phyloP scores from a whole-genome alignment of 139 green algal genomes.

The Chlamydomonas urium region DNA sequence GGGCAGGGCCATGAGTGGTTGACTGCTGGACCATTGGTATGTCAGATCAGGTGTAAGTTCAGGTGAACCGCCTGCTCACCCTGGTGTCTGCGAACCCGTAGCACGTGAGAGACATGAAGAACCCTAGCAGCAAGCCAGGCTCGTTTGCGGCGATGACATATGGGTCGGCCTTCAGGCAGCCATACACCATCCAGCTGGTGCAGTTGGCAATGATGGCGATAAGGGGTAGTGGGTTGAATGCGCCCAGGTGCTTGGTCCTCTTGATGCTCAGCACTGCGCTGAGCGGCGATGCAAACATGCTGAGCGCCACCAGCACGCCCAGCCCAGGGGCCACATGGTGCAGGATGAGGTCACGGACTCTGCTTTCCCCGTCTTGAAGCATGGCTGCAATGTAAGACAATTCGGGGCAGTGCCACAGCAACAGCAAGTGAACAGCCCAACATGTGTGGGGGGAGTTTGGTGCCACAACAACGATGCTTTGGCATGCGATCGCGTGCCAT shows the following conservation, averaged over 20 bases:
- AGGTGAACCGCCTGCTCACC: conserved; percentile 5
- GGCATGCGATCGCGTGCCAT: no score
- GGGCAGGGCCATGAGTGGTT: no score
- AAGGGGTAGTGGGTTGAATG: conserved; percentile 26
- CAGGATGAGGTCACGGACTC: conserved; percentile 18
- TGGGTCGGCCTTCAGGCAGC: conserved; percentile 27
- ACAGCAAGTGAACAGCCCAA: no score
- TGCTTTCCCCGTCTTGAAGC: no score
- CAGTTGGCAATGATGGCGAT: conserved; percentile 42
- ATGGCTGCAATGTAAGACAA: no score
- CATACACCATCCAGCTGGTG: conserved; percentile 23
- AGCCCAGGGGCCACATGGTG: conserved; percentile 26
- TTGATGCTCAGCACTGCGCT: conserved; percentile 17
- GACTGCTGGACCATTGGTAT: not conserved
- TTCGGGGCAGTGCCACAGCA: no score
- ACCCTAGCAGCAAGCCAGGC: conserved; percentile 29
- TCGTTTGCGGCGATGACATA: conserved; percentile 39
- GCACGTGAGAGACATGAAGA: conserved; percentile 34
- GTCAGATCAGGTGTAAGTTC: not conserved
- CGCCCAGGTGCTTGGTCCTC: conserved; percentile 17
- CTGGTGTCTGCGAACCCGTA: conserved; percentile 34
- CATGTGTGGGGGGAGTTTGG: no score
- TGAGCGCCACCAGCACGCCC: conserved; percentile 21
- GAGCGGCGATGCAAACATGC: conserved; percentile 23
- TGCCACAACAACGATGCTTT: no score